Evolutionary conservation across 768 basidiomycete genomes (phyloP), one percentile per base, ranked within the genome.

Genomic region (Pleurotus djamor): DNA sequence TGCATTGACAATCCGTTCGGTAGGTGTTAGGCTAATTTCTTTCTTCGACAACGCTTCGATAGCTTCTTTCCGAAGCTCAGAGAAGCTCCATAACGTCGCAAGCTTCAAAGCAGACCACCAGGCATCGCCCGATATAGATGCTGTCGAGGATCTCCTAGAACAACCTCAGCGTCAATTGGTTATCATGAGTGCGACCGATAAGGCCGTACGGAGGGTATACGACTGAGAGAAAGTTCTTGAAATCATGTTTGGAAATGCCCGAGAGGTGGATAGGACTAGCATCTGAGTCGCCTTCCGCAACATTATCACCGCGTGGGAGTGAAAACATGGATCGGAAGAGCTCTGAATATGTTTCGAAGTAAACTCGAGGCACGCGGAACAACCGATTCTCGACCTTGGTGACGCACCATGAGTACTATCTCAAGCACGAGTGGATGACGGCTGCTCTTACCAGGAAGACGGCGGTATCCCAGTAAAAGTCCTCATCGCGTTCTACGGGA

Each of bases 311-410:
- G 13, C 17, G 45, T 17, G 72, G 74, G 4, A 76, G 62, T 9
- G 64, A 60, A 58, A 78, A 74, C 64, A 74, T 69, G 6, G 70
- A 57, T 12, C 63, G 63, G 61, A 78, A 76, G 3, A 77, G 67
- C 3, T 69, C 67, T 0, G 76, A 77, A 48, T 69, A 67, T 12
- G 66, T 64, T 33, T 68, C 64, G 37, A 80, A 73, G 33, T 70
- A 67, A 28, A 69, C 65, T 14, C 70, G 67, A 17, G 76, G 77
- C 7, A 79, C 67, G 58, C 75, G 73, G 68, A 78, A 79, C 32
- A 75, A 58, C 9, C 61, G 64, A 44, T 70, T 68, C 48, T 79
- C 78, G 35, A 76, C 76, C 76, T 78, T 17, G 21, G 21, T 16
- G 45, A 47, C 13, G 17, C n/a, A 10, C 13, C 17, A 16, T 47